Evolutionary conservation across 23 red algal genomes (phyloP).

Genomic region (Gracilariopsis chorda): DNA sequence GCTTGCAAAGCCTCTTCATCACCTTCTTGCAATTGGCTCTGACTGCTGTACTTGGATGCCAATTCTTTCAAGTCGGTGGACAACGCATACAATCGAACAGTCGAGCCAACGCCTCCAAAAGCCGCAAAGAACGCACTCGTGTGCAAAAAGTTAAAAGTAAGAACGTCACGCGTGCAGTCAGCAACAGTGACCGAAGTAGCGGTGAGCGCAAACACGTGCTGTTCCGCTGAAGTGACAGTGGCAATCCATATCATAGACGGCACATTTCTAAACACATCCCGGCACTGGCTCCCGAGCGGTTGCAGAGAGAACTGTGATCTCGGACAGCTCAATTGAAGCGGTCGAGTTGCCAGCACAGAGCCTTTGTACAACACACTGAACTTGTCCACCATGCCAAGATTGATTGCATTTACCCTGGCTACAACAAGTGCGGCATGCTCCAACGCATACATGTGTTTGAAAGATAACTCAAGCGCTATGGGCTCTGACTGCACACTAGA

Average conservation of each 20-base stretch:
- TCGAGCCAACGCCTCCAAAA: slow-evolving; percentile 37
- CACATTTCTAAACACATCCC: slow-evolving; percentile 13
- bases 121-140: slow-evolving; percentile 22
- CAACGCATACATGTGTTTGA: neutral
- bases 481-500: neutral
- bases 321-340: neutral
- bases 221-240: neutral
- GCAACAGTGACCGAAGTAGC: slow-evolving; percentile 49
- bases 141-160: slow-evolving; percentile 40
- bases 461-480: neutral
- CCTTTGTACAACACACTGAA: neutral
- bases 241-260: slow-evolving; percentile 30
- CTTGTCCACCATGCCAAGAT: neutral
- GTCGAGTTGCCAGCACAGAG: neutral
- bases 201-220: slow-evolving; percentile 11
- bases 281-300: neutral
- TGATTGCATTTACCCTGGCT: neutral
- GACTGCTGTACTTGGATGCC: slow-evolving; percentile 9
- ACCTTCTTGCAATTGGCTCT: neutral
- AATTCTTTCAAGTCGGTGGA: neutral
- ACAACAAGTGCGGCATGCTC: neutral
- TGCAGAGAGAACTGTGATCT: neutral
- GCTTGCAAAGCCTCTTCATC: neutral
- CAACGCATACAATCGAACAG: slow-evolving; percentile 15
- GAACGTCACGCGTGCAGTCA: neutral